Evolutionary conservation across 331 rosid species (phyloP).

Genomic region (Acacia concinna): DNA sequence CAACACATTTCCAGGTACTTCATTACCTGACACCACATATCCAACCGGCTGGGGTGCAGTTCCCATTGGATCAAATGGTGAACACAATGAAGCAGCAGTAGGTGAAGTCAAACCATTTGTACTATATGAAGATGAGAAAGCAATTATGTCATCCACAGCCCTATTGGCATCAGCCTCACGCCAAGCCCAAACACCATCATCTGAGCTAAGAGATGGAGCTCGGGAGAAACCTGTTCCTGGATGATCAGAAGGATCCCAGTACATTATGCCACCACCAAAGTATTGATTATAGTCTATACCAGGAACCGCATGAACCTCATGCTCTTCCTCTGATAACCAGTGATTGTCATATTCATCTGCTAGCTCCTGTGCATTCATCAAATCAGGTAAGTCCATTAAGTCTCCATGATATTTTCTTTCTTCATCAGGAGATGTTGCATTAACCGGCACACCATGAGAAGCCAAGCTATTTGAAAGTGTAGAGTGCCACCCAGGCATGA

Average conservation of each 20-base stretch:
- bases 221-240: conserved; percentile 89
- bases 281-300: conserved; percentile 86
- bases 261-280: conserved; percentile 97
- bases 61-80: conserved; percentile 86
- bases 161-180: conserved; percentile 95
- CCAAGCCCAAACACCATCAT: conserved; percentile 98
- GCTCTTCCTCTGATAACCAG: conserved; percentile 93
- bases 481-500: conserved; percentile 70
- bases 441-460: conserved; percentile 56
- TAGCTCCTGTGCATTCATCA: conserved; percentile 46
- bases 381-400: conserved; percentile 58
- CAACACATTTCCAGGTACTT: conserved; percentile 73
- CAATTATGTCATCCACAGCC: conserved; percentile 99
- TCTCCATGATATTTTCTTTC: conserved; percentile 77
- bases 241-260: conserved; percentile 93
- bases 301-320: conserved; percentile 90
- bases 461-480: conserved; percentile 65
- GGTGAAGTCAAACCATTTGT: conserved; percentile 95
- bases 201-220: conserved; percentile 97
- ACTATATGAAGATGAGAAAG: conserved; percentile 89
- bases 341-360: conserved; percentile 85
- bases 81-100: conserved; percentile 81
- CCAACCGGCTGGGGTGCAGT: conserved; percentile 76
- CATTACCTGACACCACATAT: conserved; percentile 79
- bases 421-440: conserved; percentile 52